Base-by-base conservation (phyloP, 768 basidiomycete species). In the Calvatia gigantea region DNA sequence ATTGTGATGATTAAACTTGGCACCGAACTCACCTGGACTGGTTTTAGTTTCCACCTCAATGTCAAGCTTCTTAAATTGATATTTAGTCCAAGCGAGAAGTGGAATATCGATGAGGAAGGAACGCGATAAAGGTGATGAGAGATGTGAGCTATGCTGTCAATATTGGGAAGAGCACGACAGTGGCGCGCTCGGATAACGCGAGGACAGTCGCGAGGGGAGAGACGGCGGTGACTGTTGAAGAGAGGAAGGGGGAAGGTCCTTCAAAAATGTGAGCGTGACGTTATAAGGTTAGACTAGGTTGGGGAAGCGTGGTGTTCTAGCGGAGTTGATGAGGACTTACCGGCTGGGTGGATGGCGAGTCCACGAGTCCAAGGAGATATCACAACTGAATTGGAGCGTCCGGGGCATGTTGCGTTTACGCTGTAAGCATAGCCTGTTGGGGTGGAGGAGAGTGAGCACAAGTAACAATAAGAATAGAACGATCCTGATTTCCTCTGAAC, bases 101-200 rank as follows among this genome's bases (percentile, higher is more conserved):
- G 87, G 86, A 57, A 91, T 85, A 67, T 93, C 89, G 66, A 88
- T 82, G 38, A 81, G 80, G 64, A n/a, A n/a, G n/a, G n/a, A 92
- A 89, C 1, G 88, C 84, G 58, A 91, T 81, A 53, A 91, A 71
- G 2, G 88, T 81, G 42, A 92, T 65, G 19, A 78, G 58, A 0
- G 87, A 85, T 6, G 87, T 87, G 52, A 91, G 73, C 78, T 89
- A 88, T 11, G 89, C 76, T n/a, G 81, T 66, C 23, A 88, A 63
- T 19, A 87, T 75, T 2, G 89, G 85, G 48, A 87, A 58, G 33
- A 91, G 78, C 15, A 81, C 78, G 28, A 87, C 73, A 7, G 75
- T 80, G 35, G 69, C 57, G 55, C 85, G 82, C 33, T 79, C 76
- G 21, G 84, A 86, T 48, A 90, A 72, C 2, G 83, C 81, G 55